phyloP scores from a whole-genome alignment of 441 rosid species.

The Jatropha podagrica region DNA sequence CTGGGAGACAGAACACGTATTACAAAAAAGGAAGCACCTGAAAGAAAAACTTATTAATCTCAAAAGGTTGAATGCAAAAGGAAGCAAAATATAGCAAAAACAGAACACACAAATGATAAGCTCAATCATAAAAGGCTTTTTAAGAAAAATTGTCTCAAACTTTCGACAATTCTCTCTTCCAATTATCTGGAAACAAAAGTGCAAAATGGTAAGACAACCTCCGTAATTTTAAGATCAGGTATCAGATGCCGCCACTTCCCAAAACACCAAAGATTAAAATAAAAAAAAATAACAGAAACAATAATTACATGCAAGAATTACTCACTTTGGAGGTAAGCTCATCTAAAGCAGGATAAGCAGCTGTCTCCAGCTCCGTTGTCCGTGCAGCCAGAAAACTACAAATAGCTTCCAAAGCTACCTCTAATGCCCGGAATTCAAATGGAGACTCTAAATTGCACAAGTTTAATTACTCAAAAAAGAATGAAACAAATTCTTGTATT shows the following conservation, averaged over 20 bases:
- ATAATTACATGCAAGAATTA: background rate
- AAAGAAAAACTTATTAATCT: background rate
- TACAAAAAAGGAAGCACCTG: background rate
- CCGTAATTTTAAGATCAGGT: background rate
- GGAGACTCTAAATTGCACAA: constrained; percentile 66
- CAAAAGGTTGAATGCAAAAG: background rate
- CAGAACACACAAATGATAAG: background rate
- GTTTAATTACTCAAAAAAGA: constrained; percentile 22
- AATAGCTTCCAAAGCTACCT: constrained; percentile 94
- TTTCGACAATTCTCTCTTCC: background rate
- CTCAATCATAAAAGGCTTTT: background rate
- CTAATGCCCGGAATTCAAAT: constrained; percentile 88
- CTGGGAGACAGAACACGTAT: background rate
- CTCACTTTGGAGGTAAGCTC: constrained; percentile 93
- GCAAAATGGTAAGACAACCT: background rate
- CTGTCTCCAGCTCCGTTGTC: constrained; percentile 82
- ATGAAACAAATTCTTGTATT: constrained; percentile 7
- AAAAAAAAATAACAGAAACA: background rate
- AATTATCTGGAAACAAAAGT: background rate
- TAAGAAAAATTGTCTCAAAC: background rate
- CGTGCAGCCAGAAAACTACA: constrained; percentile 95
- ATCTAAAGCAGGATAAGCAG: constrained; percentile 96
- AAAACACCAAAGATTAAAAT: too few relatives aligned
- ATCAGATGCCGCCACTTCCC: background rate
- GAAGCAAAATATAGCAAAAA: background rate